Percentiles rank a stretch among this genome's conserved stretches.
phyloP scores from a whole-genome alignment of 2,329 filamentous ascomycete species.

The Phialophora verrucosa region DNA sequence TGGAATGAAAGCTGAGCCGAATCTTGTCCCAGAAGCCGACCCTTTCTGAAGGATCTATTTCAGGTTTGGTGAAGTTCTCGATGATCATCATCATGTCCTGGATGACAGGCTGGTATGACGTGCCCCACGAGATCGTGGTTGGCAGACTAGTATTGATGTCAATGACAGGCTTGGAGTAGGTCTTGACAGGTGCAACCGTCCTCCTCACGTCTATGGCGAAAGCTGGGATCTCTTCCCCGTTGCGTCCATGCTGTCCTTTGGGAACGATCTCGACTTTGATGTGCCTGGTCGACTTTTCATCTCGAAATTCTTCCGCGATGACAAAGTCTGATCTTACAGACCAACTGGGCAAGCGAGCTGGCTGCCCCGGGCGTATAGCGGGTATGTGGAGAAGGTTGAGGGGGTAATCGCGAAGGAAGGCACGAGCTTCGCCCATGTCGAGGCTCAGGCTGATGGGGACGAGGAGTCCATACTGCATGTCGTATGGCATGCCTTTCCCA shows the following conservation, averaged over 20 bases:
- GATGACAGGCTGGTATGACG: slow-evolving; percentile 95
- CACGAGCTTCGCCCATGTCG: slow-evolving; percentile 84
- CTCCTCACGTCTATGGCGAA: slow-evolving; percentile 87
- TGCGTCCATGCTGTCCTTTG: slow-evolving; percentile 60
- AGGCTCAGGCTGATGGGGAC: slow-evolving; percentile 89
- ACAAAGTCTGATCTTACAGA: slow-evolving; percentile 90
- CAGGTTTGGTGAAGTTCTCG: slow-evolving; percentile 95
- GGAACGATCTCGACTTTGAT: slow-evolving; percentile 86
- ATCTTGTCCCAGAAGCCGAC: slow-evolving; percentile 99
- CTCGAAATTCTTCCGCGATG: slow-evolving; percentile 89
- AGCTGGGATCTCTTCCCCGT: slow-evolving; percentile 63
- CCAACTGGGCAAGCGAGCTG: slow-evolving; percentile 77
- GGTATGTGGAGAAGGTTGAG: slow-evolving; percentile 91
- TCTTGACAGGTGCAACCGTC: slow-evolving; percentile 93
- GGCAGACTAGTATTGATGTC: slow-evolving; percentile 93
- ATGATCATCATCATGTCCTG: slow-evolving; percentile 99
- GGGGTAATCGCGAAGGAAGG: slow-evolving; percentile 91
- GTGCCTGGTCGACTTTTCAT: slow-evolving; percentile 76
- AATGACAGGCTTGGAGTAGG: slow-evolving; percentile 88
- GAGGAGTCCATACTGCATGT: slow-evolving; percentile 88
- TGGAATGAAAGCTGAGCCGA: slow-evolving; percentile 88
- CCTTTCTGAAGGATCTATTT: slow-evolving; percentile 87
- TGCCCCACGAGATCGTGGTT: slow-evolving; percentile 94
- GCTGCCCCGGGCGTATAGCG: slow-evolving; percentile 77
- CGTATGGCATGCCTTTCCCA: slow-evolving; percentile 93